Percentiles rank a stretch among this genome's conserved stretches.
Conservation (phyloP, 352 stramenopile genomes). For the Pythium dissimile region DNA sequence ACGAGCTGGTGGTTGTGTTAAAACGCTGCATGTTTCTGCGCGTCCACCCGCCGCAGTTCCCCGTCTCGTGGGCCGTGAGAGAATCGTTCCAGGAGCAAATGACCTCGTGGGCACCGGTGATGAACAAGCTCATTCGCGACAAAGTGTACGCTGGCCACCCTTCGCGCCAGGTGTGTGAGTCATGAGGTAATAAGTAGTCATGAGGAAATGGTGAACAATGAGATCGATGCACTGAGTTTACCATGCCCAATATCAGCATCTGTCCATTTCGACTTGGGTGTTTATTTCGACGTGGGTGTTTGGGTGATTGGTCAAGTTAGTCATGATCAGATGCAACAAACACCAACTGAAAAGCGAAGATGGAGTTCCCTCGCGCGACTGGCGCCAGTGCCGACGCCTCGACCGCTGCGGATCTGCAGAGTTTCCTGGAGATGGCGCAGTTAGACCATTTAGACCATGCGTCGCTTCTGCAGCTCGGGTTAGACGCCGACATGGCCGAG, state of each 20-base stretch:
- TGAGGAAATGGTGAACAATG: too few species aligned
- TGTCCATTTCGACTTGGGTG: too few species aligned
- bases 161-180: too few species aligned
- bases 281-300: neutral
- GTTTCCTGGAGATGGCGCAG: slow-evolving; percentile 7
- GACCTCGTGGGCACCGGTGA: neutral
- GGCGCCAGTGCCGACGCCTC: too few species aligned
- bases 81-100: slow-evolving; percentile 11
- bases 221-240: too few species aligned
- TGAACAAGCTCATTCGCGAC: slow-evolving; percentile 7
- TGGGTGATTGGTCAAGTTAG: neutral
- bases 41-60: slow-evolving; percentile 13
- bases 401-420: neutral
- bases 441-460: slow-evolving; percentile 3
- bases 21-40: slow-evolving; percentile 14
- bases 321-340: too few species aligned
- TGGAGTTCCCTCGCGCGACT: neutral
- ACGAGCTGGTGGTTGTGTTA: slow-evolving; percentile 18
- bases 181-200: too few species aligned
- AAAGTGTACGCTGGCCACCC: slow-evolving; percentile 2
- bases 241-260: too few species aligned
- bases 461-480: neutral
- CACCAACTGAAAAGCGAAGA: too few species aligned
- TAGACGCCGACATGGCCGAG: slow-evolving; percentile 9
- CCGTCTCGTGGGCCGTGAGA: neutral